Conservation (phyloP, 176 grass and related monocot species). For the Luzula sylvatica region DNA sequence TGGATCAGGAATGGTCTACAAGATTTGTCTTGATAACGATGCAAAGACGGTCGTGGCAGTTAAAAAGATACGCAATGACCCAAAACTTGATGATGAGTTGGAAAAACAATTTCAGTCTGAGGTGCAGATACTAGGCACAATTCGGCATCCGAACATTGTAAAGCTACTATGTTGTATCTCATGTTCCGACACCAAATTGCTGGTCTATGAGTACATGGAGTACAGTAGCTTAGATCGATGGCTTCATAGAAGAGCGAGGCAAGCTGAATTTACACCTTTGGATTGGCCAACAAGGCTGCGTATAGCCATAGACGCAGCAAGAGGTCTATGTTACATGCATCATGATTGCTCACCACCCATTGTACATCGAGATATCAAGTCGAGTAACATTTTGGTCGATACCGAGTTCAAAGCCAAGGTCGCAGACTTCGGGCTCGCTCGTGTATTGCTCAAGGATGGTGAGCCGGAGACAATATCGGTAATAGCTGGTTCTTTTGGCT, state of each 20-base stretch:
- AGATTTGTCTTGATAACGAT: slow-evolving; percentile 21
- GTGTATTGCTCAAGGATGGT: slow-evolving; percentile 32
- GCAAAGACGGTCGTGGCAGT: slow-evolving; percentile 23
- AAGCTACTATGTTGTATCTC: slow-evolving; percentile 47
- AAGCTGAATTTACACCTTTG: background rate
- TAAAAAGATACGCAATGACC: slow-evolving; percentile 30
- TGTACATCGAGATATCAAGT: slow-evolving; percentile 66
- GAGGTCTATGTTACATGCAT: slow-evolving; percentile 55
- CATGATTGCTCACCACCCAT: slow-evolving; percentile 25
- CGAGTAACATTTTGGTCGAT: slow-evolving; percentile 70
- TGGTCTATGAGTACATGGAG: slow-evolving; percentile 63
- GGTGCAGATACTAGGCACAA: slow-evolving; percentile 36
- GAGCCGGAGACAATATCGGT: slow-evolving; percentile 29
- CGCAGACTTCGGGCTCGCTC: slow-evolving; percentile 57
- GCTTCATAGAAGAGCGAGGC: slow-evolving; percentile 15
- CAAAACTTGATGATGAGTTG: slow-evolving; percentile 10
- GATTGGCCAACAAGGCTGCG: slow-evolving; percentile 38
- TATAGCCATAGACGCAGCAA: slow-evolving; percentile 50
- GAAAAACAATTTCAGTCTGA: slow-evolving; percentile 43
- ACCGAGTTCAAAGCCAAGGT: slow-evolving; percentile 36
- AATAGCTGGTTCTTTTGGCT: slow-evolving; percentile 46
- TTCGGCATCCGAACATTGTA: slow-evolving; percentile 40
- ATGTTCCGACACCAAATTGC: slow-evolving; percentile 18
- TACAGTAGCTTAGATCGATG: slow-evolving; percentile 40
- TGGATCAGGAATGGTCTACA: slow-evolving; percentile 62